phyloP scores from a whole-genome alignment of 2,329 filamentous ascomycete species.

The Zasmidium angulare region DNA sequence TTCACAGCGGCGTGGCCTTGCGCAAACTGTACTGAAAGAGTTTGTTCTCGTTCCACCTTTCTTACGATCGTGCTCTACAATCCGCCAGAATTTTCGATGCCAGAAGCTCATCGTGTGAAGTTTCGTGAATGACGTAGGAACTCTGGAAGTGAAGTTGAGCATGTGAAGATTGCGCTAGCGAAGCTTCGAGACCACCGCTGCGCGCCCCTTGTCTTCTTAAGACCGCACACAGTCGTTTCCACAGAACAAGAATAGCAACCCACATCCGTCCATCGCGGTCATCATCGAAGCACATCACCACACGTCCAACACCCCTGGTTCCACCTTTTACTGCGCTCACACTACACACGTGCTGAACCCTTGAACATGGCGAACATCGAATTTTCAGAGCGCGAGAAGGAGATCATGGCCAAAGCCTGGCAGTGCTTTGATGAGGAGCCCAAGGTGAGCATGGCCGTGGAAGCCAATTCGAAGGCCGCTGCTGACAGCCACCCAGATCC shows the following conservation, averaged over 20 bases:
- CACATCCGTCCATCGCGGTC: not conserved
- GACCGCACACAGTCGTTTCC: not conserved
- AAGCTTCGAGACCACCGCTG: not conserved
- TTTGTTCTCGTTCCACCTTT: too few relatives aligned
- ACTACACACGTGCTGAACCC: too few relatives aligned
- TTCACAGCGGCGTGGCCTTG: too few relatives aligned
- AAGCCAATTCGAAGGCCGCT: conserved; percentile 24
- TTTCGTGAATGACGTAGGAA: not conserved
- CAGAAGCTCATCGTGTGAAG: not conserved
- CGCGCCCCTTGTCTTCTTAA: not conserved
- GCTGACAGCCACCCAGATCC: conserved; percentile 16
- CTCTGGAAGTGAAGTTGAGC: too few relatives aligned
- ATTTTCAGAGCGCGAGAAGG: conserved; percentile 27
- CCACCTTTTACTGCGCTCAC: too few relatives aligned
- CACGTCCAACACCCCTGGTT: too few relatives aligned
- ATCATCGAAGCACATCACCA: too few relatives aligned
- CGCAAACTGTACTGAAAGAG: too few relatives aligned
- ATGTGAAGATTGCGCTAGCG: not conserved
- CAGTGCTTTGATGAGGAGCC: conserved; percentile 31
- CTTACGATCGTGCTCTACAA: too few relatives aligned
- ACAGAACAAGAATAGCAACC: not conserved
- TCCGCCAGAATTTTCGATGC: not conserved
- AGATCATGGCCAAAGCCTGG: conserved; percentile 28
- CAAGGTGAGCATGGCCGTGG: conserved; percentile 21
- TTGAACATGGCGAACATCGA: not conserved